Conservation (phyloP, 768 basidiomycete species). For the Leucosporidium creatinivorum region DNA sequence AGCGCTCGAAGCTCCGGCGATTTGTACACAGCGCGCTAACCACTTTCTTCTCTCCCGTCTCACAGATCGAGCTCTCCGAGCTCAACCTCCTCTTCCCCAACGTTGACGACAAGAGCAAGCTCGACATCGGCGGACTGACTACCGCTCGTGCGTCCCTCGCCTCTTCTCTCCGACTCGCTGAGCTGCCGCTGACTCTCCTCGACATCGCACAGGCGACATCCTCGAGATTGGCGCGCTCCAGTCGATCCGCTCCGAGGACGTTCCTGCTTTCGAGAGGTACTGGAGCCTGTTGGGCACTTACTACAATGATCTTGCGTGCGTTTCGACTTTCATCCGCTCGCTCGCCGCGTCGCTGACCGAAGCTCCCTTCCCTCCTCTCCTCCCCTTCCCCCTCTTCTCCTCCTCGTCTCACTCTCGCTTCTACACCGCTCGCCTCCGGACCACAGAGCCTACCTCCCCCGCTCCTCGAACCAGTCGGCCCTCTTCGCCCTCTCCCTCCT, state of each 20-base stretch:
- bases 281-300: conserved; percentile 84
- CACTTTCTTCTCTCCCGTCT: neutral
- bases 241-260: conserved; percentile 78
- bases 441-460: conserved; percentile 61
- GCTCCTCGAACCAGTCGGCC: conserved; percentile 76
- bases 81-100: conserved; percentile 28
- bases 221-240: conserved; percentile 93
- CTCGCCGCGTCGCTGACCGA: neutral
- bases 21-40: too few species aligned
- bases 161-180: neutral
- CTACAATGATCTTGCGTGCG: conserved; percentile 74
- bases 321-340: neutral
- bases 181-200: neutral
- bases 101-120: neutral
- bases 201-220: conserved; percentile 61
- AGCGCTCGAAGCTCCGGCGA: too few species aligned
- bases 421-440: neutral
- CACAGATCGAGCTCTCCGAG: conserved; percentile 18
- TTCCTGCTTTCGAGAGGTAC: conserved; percentile 90
- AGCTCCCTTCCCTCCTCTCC: too few species aligned
- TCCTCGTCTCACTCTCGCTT: conserved; percentile 12
- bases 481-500: conserved; percentile 91
- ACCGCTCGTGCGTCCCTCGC: conserved; percentile 13
- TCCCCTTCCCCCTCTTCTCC: neutral
- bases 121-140: conserved; percentile 15